phyloP scores from a whole-genome alignment of 768 basidiomycete species.

The Fomitopsis pulvina region DNA sequence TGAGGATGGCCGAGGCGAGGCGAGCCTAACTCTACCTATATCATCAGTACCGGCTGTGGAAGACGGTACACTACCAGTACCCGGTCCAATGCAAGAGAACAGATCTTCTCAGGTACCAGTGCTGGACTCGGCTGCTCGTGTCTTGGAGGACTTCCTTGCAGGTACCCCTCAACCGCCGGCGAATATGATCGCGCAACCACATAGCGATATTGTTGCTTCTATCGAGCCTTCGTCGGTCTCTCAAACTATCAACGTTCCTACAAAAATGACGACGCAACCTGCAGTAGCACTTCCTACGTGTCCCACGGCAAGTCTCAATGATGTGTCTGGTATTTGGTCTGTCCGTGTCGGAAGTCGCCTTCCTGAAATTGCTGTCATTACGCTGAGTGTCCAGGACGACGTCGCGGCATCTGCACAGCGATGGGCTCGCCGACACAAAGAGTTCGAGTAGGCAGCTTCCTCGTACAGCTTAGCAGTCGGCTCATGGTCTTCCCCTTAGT shows the following conservation, averaged over 20 bases:
- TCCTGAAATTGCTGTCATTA: slow-evolving; percentile 5
- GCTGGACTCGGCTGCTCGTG: not conserved
- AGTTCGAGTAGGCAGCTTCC: not conserved
- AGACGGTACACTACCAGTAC: no score
- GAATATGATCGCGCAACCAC: not conserved
- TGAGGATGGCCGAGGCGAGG: not conserved
- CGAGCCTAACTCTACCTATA: no score
- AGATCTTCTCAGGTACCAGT: not conserved
- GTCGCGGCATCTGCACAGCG: slow-evolving; percentile 1
- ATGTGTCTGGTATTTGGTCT: slow-evolving; percentile 10
- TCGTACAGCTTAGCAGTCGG: not conserved
- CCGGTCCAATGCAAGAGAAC: not conserved
- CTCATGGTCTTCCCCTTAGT: not conserved
- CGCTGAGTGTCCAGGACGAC: slow-evolving; percentile 10
- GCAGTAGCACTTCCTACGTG: no score
- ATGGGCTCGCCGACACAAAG: not conserved
- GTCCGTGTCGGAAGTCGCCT: slow-evolving; percentile 3
- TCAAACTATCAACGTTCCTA: not conserved
- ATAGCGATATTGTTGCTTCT: not conserved
- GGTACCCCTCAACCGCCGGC: not conserved
- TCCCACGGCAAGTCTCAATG: not conserved
- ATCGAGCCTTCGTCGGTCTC: not conserved
- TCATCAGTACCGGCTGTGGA: no score
- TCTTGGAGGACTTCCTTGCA: not conserved
- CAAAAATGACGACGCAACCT: not conserved